Percentiles rank a stretch among this genome's conserved stretches.
These are phyloP conservation scores for Alternaria panax DNA, from an alignment of 2,329 filamentous ascomycete genomes.

Conservation along the genomic window DNA sequence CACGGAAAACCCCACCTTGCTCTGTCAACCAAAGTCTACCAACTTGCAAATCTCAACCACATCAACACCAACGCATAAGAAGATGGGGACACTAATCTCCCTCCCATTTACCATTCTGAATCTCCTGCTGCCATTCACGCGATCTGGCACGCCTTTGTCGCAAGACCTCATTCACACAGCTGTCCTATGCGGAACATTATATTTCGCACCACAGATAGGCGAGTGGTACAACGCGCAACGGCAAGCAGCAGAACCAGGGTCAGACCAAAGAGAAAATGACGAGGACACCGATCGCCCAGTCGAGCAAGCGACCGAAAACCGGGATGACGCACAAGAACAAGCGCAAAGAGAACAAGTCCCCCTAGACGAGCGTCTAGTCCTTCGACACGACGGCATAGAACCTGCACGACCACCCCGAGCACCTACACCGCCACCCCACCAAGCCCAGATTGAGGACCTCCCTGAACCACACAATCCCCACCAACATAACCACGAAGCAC, in stretches of 20 bases:
- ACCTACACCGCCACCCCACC: conserved; percentile 37
- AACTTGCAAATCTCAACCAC: background rate
- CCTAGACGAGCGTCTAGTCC: conserved; percentile 35
- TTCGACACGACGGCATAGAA: conserved; percentile 29
- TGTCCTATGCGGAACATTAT: conserved; percentile 54
- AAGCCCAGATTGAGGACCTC: conserved; percentile 16
- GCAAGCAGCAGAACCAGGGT: conserved; percentile 15
- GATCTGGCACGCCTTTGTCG: conserved; percentile 54
- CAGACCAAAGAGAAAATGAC: background rate
- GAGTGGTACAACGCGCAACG: conserved; percentile 47
- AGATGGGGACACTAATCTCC: conserved; percentile 43
- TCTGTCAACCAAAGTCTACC: background rate
- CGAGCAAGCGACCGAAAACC: background rate
- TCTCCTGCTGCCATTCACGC: conserved; percentile 57
- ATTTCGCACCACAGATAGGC: conserved; percentile 57
- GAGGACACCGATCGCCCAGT: conserved; percentile 1
- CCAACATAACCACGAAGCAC: conserved; percentile 1
- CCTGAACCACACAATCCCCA: background rate
- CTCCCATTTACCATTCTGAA: conserved; percentile 48
- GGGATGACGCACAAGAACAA: background rate
- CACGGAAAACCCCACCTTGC: background rate
- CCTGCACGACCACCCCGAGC: conserved; percentile 26
- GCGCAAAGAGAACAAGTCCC: conserved; percentile 25
- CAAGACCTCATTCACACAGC: conserved; percentile 58
- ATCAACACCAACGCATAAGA: background rate